These are phyloP conservation scores for Spathaspora passalidarum DNA, from an alignment of 805 yeast genomes.

Conservation along the genomic window DNA sequence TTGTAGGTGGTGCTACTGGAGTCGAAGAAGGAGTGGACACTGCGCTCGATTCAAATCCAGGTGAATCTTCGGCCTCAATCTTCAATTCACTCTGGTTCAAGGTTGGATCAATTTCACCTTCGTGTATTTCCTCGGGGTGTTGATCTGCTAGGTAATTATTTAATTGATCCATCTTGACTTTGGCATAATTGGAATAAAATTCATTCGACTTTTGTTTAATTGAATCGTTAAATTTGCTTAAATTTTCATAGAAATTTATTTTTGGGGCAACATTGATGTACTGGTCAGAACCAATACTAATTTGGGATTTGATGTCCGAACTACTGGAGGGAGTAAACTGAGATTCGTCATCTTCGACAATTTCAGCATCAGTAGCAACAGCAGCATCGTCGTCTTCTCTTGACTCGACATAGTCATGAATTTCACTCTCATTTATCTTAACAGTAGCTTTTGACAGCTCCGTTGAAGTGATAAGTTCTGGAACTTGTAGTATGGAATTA, in stretches of 20 bases:
- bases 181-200: conserved; percentile 17
- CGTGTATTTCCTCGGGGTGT: not conserved
- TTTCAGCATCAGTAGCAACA: not conserved
- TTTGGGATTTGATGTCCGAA: conserved; percentile 1
- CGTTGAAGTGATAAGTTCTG: conserved; percentile 1
- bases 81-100: not conserved
- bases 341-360: not conserved
- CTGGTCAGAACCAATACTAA: not conserved
- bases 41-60: not conserved
- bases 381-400: too few species aligned
- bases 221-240: conserved; percentile 18
- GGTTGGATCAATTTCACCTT: too few species aligned
- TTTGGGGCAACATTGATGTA: conserved; percentile 4
- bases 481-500: conserved; percentile 1
- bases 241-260: conserved; percentile 24
- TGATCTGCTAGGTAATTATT: conserved; percentile 11
- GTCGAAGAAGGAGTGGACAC: not conserved
- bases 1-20: not conserved
- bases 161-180: conserved; percentile 13
- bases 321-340: not conserved
- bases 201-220: conserved; percentile 20
- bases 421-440: not conserved
- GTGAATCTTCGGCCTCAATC: not conserved
- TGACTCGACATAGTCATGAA: not conserved
- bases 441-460: not conserved